Evolutionary conservation across 805 yeast genomes (phyloP).

Genomic region (Kuraishia molischiana): DNA sequence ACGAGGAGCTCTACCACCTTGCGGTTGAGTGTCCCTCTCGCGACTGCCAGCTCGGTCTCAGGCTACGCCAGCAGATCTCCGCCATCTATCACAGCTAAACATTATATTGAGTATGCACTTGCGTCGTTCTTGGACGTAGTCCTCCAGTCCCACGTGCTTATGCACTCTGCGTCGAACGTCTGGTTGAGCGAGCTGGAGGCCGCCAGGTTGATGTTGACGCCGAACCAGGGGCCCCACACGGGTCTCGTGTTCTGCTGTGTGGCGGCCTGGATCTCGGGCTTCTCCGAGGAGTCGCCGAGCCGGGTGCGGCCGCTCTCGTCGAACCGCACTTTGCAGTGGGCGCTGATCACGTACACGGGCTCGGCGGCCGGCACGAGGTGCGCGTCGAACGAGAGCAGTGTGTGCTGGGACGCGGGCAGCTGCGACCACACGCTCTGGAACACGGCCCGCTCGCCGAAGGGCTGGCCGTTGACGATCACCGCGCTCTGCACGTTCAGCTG

Average conservation of each 20-base stretch:
- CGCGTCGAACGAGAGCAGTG: slow-evolving; percentile 51
- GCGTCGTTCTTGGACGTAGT: slow-evolving; percentile 55
- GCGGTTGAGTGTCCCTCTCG: neutral
- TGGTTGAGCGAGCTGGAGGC: slow-evolving; percentile 40
- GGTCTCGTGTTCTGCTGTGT: slow-evolving; percentile 23
- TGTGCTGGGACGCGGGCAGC: slow-evolving; percentile 52
- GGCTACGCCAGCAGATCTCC: neutral
- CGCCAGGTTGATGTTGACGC: slow-evolving; percentile 49
- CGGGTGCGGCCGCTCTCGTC: slow-evolving; percentile 69
- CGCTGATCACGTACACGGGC: slow-evolving; percentile 39
- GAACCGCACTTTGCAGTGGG: slow-evolving; percentile 52
- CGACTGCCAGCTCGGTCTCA: neutral
- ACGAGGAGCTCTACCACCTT: neutral
- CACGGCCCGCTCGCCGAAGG: slow-evolving; percentile 37
- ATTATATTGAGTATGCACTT: neutral
- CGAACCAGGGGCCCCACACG: slow-evolving; percentile 64
- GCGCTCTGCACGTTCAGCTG: slow-evolving; percentile 43
- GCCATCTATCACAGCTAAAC: neutral
- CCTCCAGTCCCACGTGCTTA: slow-evolving; percentile 57
- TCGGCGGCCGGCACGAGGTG: slow-evolving; percentile 54
- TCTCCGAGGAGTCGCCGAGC: slow-evolving; percentile 53
- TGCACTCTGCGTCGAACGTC: slow-evolving; percentile 31
- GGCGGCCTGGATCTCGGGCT: slow-evolving; percentile 5
- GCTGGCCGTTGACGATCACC: slow-evolving; percentile 49
- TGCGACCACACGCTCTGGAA: slow-evolving; percentile 53